Evolutionary conservation across 768 basidiomycete species (phyloP).

Genomic region (Termitomyces sp.): DNA sequence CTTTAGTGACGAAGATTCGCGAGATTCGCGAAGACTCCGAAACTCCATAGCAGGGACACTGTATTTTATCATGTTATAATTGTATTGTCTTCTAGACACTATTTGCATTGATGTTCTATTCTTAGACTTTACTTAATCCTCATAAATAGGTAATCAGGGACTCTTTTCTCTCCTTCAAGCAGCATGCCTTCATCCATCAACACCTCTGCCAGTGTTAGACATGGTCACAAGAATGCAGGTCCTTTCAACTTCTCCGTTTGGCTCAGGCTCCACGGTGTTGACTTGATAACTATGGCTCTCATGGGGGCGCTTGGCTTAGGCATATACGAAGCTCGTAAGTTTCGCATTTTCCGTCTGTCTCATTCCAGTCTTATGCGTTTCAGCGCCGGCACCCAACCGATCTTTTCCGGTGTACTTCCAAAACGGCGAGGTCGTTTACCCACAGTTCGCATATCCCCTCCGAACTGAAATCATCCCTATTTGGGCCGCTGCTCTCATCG

Average conservation of each 20-base stretch:
- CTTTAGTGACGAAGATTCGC: conserved; percentile 25
- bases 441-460: conserved; percentile 44
- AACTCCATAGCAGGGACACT: conserved; percentile 2
- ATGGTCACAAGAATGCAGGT: neutral
- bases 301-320: conserved; percentile 49
- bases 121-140: neutral
- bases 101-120: neutral
- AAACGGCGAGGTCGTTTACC: conserved; percentile 45
- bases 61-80: neutral
- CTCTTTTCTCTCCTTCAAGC: neutral
- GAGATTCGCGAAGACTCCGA: conserved; percentile 15
- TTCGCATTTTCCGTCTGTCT: neutral
- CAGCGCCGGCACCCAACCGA: conserved; percentile 37
- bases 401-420: conserved; percentile 39
- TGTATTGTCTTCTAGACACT: neutral
- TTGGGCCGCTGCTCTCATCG: no score
- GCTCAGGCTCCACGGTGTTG: conserved; percentile 43
- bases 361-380: neutral
- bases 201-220: neutral
- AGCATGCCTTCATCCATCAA: neutral
- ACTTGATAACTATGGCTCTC: conserved; percentile 46
- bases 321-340: conserved; percentile 42
- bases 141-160: neutral
- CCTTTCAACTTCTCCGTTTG: conserved; percentile 31
- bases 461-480: conserved; percentile 38